Evolutionary conservation across 2,329 filamentous ascomycete genomes (phyloP).

Genomic region (Talaromyces sp.): DNA sequence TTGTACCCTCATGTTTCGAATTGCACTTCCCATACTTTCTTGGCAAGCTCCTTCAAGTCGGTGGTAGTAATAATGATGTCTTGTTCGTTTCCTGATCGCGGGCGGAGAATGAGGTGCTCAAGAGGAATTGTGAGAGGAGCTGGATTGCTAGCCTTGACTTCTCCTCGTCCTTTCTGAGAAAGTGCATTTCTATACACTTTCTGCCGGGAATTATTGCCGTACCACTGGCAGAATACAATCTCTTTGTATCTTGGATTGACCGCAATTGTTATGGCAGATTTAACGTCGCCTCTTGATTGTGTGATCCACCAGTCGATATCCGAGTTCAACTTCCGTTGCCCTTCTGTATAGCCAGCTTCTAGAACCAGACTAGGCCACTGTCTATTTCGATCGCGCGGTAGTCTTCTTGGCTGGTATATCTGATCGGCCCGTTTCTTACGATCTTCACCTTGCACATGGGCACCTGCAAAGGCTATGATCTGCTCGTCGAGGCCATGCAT

Average conservation of each 20-base stretch:
- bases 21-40: no score
- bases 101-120: no score
- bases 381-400: constrained; percentile 1
- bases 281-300: constrained; percentile 11
- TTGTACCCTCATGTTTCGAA: no score
- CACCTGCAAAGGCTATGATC: not conserved
- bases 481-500: not conserved
- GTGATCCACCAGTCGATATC: constrained; percentile 14
- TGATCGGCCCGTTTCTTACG: not conserved
- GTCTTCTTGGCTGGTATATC: constrained; percentile 6
- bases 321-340: constrained; percentile 7
- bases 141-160: no score
- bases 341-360: constrained; percentile 9
- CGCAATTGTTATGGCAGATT: constrained; percentile 14
- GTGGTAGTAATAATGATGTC: no score
- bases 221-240: constrained; percentile 9
- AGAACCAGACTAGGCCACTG: constrained; percentile 12
- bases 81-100: no score
- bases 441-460: constrained; percentile 2
- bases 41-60: no score
- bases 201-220: not conserved
- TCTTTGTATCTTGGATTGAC: not conserved
- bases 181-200: constrained; percentile 14
- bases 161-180: not conserved
- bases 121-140: no score